phyloP scores from a whole-genome alignment of 768 basidiomycete species.

The Collybia sordida region DNA sequence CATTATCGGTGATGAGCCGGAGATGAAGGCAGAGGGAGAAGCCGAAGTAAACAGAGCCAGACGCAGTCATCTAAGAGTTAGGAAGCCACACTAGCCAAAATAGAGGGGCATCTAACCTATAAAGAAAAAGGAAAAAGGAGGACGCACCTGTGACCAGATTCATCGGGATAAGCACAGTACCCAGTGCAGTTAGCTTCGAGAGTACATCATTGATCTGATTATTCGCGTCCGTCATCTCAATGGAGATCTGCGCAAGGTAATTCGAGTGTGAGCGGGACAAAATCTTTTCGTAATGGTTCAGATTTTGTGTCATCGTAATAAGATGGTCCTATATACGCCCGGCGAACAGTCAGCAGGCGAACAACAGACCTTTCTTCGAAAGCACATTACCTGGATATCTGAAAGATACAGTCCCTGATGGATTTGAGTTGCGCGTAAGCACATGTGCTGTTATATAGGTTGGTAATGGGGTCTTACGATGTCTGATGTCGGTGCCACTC shows the following conservation, averaged over 20 bases:
- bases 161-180: constrained; percentile 97
- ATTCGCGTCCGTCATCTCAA: constrained; percentile 99
- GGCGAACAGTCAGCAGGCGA: neutral
- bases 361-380: neutral
- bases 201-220: constrained; percentile 99
- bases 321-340: constrained; percentile 70
- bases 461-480: constrained; percentile 57
- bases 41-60: too few relatives aligned
- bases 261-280: constrained; percentile 98
- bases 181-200: constrained; percentile 93
- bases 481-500: constrained; percentile 95
- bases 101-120: neutral
- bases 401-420: constrained; percentile 88
- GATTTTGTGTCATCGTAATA: constrained; percentile 99
- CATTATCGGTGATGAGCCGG: too few relatives aligned
- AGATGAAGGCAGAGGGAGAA: too few relatives aligned
- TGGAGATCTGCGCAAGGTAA: constrained; percentile 98
- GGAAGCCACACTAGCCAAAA: neutral
- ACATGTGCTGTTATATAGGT: too few relatives aligned
- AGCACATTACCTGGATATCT: constrained; percentile 74
- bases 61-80: too few relatives aligned
- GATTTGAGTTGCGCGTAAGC: neutral
- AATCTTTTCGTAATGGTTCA: constrained; percentile 99
- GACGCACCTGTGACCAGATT: constrained; percentile 87
- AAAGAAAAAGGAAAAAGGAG: neutral